Percentiles rank a stretch among this genome's conserved stretches.
phyloP scores from a whole-genome alignment of 257 asterid genomes.

The Solanum medicagineum region DNA sequence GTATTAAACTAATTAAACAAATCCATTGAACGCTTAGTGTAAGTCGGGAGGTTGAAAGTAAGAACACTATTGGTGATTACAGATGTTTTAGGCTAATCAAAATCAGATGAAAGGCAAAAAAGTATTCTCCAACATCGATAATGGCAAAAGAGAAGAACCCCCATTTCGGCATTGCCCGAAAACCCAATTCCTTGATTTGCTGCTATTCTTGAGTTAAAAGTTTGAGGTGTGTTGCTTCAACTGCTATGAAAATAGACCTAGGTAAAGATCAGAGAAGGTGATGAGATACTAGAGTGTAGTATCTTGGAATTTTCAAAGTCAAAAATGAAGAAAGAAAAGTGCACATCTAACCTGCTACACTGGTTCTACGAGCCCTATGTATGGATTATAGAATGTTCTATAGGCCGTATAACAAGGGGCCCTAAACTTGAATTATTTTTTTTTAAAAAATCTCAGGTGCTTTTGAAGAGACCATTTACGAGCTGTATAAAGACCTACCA shows the following conservation, averaged over 20 bases:
- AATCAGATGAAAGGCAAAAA: constrained; percentile 14
- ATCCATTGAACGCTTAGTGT: constrained; percentile 42
- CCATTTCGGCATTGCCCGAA: constrained; percentile 24
- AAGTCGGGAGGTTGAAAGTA: background rate
- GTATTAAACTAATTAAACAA: constrained; percentile 11
- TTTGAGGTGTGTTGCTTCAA: constrained; percentile 58
- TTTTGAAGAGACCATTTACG: too few relatives aligned
- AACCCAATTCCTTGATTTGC: constrained; percentile 5
- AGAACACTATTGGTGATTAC: constrained; percentile 46
- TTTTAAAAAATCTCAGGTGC: too few relatives aligned
- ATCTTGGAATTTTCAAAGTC: too few relatives aligned
- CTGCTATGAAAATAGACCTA: constrained; percentile 30
- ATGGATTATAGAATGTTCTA: too few relatives aligned
- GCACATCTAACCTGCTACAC: too few relatives aligned
- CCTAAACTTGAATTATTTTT: too few relatives aligned
- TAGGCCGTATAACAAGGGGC: too few relatives aligned
- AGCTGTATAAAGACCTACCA: too few relatives aligned
- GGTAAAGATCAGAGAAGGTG: background rate
- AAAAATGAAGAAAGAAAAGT: too few relatives aligned
- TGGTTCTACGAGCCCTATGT: too few relatives aligned
- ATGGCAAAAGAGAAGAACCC: constrained; percentile 12
- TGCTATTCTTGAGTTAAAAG: constrained; percentile 26
- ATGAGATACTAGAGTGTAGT: too few relatives aligned
- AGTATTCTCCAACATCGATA: constrained; percentile 16
- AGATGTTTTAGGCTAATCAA: constrained; percentile 35